Evolutionary conservation across 1,284 basidiomycete species (phyloP).

Genomic region (Porogramme epimiltina): DNA sequence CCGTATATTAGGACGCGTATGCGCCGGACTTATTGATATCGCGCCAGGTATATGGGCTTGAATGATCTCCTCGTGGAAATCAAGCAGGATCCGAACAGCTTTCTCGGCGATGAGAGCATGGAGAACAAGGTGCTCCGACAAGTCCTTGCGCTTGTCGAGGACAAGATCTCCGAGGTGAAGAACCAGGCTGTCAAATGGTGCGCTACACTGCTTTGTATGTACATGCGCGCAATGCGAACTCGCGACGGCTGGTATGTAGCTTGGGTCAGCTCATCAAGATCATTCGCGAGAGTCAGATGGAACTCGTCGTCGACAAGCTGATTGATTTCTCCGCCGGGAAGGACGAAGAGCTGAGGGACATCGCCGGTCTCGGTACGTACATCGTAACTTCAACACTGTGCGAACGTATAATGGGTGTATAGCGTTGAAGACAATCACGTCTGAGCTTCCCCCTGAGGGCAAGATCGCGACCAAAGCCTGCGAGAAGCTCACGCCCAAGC

Average conservation of each 20-base stretch:
- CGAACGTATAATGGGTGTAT: neutral
- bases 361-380: conserved; percentile 84
- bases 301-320: conserved; percentile 83
- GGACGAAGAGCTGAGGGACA: conserved; percentile 91
- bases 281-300: conserved; percentile 81
- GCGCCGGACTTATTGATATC: conserved; percentile 17
- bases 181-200: conserved; percentile 96
- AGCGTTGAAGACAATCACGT: conserved; percentile 95
- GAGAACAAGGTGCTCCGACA: conserved; percentile 82
- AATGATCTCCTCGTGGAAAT: conserved; percentile 91
- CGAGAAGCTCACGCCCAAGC: conserved; percentile 83
- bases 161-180: conserved; percentile 97
- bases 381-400: neutral
- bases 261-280: conserved; percentile 88
- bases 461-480: conserved; percentile 81
- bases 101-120: conserved; percentile 77
- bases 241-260: conserved; percentile 51
- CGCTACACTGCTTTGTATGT: conserved; percentile 20
- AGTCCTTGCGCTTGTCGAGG: conserved; percentile 85
- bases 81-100: conserved; percentile 67
- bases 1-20: conserved; percentile 14
- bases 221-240: neutral
- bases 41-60: conserved; percentile 86
- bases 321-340: conserved; percentile 83
- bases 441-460: conserved; percentile 82